Percentiles rank a stretch among this genome's conserved stretches.
These are phyloP conservation scores for Triadica sebifera DNA, from an alignment of 345 rosid species.

Conservation along the genomic window DNA sequence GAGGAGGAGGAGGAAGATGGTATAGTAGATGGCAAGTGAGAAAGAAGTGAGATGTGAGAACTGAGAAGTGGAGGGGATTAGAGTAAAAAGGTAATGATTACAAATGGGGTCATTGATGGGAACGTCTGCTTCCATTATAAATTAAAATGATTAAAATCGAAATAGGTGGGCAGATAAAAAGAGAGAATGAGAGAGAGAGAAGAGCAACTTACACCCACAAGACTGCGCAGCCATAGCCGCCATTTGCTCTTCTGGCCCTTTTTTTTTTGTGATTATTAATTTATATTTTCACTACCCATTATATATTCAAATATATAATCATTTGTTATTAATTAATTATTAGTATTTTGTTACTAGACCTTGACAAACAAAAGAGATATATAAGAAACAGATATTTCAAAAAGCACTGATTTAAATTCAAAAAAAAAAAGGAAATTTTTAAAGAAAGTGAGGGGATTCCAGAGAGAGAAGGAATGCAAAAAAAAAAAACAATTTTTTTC, in stretches of 20 bases:
- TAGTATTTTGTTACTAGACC: conserved; percentile 6
- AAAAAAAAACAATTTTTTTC: neutral
- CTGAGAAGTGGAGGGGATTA: too few species aligned
- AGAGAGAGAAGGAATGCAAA: conserved; percentile 6
- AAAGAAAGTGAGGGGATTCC: conserved; percentile 22
- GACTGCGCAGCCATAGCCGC: conserved; percentile 76
- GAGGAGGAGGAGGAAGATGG: neutral
- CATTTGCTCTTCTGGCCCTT: conserved; percentile 38
- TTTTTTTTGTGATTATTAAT: neutral
- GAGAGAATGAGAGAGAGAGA: neutral
- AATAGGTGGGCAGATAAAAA: neutral
- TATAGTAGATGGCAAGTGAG: neutral
- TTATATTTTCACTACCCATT: too few species aligned
- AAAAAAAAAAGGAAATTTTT: conserved; percentile 1
- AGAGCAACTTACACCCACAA: conserved; percentile 13
- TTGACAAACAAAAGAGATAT: conserved; percentile 14
- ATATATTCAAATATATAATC: neutral
- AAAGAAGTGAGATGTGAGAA: too few species aligned
- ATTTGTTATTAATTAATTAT: neutral
- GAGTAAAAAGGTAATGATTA: conserved; percentile 39
- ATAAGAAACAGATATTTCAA: conserved; percentile 21
- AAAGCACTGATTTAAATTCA: conserved; percentile 20
- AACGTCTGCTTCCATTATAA: conserved; percentile 21
- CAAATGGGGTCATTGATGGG: conserved; percentile 42
- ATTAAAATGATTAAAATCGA: conserved; percentile 18